Base-by-base conservation (phyloP, 2,329 filamentous ascomycete species). In the Colletotrichum eremochloae region DNA sequence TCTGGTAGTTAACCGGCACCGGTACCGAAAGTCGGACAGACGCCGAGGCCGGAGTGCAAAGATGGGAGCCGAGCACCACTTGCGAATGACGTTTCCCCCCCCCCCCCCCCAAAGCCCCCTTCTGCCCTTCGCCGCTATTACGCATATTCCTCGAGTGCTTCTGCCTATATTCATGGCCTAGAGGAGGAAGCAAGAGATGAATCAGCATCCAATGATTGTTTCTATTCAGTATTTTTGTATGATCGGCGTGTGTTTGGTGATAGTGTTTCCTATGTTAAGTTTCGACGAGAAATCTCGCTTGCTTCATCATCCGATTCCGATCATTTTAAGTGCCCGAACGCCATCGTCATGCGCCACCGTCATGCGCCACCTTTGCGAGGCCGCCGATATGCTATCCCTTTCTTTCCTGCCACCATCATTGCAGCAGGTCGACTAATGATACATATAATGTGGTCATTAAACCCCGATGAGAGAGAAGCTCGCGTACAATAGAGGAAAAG, bases 21-120 rank as follows among this genome's bases (percentile, higher is more conserved):
- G 70, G 60, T 70, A 56, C 66, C 70, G 66, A 72, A 33, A 48
- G 69, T 40, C 55, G 66, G 66, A 44, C 46, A 56, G 12, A 46
- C 55, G 46, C 66, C 70, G 70, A 72, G 56, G 44, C 48, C 66
- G 66, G 61, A 70, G 66, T 40, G 24, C 40, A 36, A 20, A 63
- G 38, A 12, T 63, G 50, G 36, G 44, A 52, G 20, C 56, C 50
- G 48, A 56, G 52, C 29, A 55, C 29, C n/a, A n/a, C 31, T 20
- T 7, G 7, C n/a, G 29, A 14, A 66, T 69, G n/a, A 46, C 36
- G 36, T 50, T 57, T 38, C 3, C 15, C 2, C 0, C 15, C 24
- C 6, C 15, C 24, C 15, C 33, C 11, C 36, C 5, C 20, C 24
- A 1, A 24, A 24, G 24, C 24, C 24, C 24, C 12, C n/a, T 1